phyloP scores from a whole-genome alignment of 2,329 filamentous ascomycete genomes.

The Corynespora cassiicola region DNA sequence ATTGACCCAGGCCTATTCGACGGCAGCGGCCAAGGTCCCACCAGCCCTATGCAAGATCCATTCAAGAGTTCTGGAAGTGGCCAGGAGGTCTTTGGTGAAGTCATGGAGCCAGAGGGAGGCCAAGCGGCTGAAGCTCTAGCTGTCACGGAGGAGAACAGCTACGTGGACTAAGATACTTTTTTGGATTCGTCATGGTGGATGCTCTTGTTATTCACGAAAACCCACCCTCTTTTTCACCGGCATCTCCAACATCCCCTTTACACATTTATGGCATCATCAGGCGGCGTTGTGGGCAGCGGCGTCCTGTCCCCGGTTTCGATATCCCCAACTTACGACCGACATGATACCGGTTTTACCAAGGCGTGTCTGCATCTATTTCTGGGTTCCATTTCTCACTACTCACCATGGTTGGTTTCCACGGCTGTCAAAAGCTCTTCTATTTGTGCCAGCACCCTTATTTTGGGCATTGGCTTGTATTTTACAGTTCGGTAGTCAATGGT shows the following conservation, averaged over 20 bases:
- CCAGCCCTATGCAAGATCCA: conserved; percentile 42
- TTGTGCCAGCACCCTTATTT: too few species aligned
- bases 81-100: conserved; percentile 44
- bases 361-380: too few species aligned
- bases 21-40: conserved; percentile 31
- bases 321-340: conserved; percentile 20
- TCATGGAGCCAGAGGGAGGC: conserved; percentile 42
- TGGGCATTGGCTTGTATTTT: too few species aligned
- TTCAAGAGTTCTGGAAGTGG: conserved; percentile 46
- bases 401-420: too few species aligned
- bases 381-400: conserved; percentile 6
- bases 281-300: conserved; percentile 14
- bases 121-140: conserved; percentile 47
- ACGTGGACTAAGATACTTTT: conserved; percentile 34
- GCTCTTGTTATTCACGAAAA: too few species aligned
- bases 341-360: conserved; percentile 19
- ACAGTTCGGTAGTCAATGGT: too few species aligned
- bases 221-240: too few species aligned
- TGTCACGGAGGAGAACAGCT: conserved; percentile 41
- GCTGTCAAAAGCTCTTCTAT: too few species aligned
- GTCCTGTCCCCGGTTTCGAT: conserved; percentile 9
- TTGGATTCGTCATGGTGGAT: too few species aligned
- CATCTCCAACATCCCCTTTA: too few species aligned
- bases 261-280: conserved; percentile 16
- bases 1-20: conserved; percentile 48